Conservation (phyloP, 805 yeast genomes). For the Candida hispaniensis region DNA sequence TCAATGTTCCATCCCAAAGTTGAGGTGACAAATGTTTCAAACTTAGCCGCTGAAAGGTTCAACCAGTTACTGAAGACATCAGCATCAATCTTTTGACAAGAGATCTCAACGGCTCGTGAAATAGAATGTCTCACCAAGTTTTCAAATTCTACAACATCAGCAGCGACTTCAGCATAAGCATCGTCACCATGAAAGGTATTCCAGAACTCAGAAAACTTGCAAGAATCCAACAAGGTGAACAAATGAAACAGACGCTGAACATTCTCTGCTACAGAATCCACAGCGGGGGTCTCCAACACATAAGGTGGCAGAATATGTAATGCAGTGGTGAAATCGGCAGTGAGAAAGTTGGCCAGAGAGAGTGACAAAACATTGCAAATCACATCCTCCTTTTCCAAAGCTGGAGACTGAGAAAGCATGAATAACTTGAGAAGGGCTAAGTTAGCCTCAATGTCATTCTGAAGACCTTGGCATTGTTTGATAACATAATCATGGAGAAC, state of each 20-base stretch:
- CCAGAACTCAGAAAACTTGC: constrained; percentile 30
- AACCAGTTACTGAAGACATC: constrained; percentile 26
- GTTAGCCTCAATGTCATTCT: constrained; percentile 36
- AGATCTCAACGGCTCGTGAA: constrained; percentile 24
- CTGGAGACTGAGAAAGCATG: constrained; percentile 29
- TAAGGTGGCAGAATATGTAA: constrained; percentile 38
- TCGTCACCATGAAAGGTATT: constrained; percentile 25
- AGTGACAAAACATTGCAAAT: constrained; percentile 34
- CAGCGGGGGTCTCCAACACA: constrained; percentile 23
- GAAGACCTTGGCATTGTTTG: constrained; percentile 32
- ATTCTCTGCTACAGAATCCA: constrained; percentile 23
- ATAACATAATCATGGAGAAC: constrained; percentile 37
- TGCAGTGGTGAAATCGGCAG: constrained; percentile 36
- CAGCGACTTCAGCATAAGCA: constrained; percentile 27
- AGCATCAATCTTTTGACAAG: constrained; percentile 24
- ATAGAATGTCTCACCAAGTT: constrained; percentile 27
- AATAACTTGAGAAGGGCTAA: constrained; percentile 39
- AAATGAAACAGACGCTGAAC: constrained; percentile 26
- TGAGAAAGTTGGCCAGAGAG: constrained; percentile 34
- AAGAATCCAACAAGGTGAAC: constrained; percentile 26
- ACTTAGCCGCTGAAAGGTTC: constrained; percentile 23
- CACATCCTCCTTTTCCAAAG: constrained; percentile 30
- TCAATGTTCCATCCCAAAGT: constrained; percentile 25
- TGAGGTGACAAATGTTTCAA: constrained; percentile 24
- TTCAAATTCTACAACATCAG: constrained; percentile 29